Evolutionary conservation across 2,329 filamentous ascomycete species (phyloP), one percentile per base, ranked within the genome.

Genomic region (Alternaria atra): DNA sequence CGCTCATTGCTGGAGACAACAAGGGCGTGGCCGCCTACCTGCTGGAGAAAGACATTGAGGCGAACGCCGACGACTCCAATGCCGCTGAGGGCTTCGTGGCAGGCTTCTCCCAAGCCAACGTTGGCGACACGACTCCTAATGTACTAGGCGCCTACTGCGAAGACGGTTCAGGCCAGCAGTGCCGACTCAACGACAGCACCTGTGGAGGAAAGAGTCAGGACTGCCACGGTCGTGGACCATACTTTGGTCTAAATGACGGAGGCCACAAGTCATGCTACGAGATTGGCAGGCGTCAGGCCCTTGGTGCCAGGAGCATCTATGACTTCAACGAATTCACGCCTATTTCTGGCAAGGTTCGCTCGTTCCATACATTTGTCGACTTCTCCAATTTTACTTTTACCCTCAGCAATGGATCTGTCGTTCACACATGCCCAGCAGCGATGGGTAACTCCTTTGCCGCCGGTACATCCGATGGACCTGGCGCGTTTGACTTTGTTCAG

Each of bases 391-490:
- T 89, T 76, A 85, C 84, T 0, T 97, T 97, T 73, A 78, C 81
- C 3, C 87, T 94, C 1, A 85, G 89, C 0, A 93, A 97, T 68
- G 91, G 91, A 46, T 88, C 87, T 3, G 80, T 80, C 30, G 91
- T 89, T 6, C 84, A 81, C 51, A 97, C 94, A 0, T 98, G 94
- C 70, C 90, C 93, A 4, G 94, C 94, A 0, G 93, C 93, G 0
- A 82, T 98, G 61, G 94, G 94, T 6, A 97, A 95, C 75, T 94
- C 91, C 0, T 98, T 98, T 75, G 94, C 94, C 0, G 94, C 92
- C 1, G 94, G 94, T 10, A 98, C 94, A 0, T 92, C 92, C 0
- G 94, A 98, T 76, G 93, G 94, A 6, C 94, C 94, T 0, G 94
- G 94, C 0, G 89, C 89, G 0, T 97, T 97, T 72, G 94, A 98